Conservation (phyloP, 306 rosid species). For the Datisca glomerata region DNA sequence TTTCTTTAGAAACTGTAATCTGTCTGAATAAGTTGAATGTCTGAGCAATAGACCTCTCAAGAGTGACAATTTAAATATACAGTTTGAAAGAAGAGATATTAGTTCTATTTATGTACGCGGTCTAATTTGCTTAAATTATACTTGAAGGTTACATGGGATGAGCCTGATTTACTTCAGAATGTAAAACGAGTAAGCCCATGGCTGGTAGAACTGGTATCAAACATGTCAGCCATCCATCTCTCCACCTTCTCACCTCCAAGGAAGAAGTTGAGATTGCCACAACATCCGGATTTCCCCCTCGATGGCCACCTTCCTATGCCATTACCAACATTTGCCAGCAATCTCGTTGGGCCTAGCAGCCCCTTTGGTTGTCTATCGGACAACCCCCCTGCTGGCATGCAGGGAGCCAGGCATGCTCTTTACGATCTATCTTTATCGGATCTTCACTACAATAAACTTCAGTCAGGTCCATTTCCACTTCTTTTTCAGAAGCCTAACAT, state of each 20-base stretch:
- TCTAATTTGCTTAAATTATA: background rate
- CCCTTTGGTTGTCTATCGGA: constrained; percentile 59
- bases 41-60: too few species aligned
- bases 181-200: constrained; percentile 90
- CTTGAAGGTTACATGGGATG: constrained; percentile 88
- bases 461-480: constrained; percentile 45
- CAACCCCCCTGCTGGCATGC: constrained; percentile 99
- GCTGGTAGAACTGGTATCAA: constrained; percentile 78
- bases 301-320: constrained; percentile 50
- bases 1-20: too few species aligned
- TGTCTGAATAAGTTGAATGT: too few species aligned
- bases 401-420: constrained; percentile 99
- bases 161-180: constrained; percentile 81
- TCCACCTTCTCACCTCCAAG: constrained; percentile 72
- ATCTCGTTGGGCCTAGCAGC: constrained; percentile 44
- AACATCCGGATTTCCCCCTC: constrained; percentile 48
- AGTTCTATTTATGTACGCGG: too few species aligned
- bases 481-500: constrained; percentile 44
- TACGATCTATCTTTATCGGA: constrained; percentile 59
- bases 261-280: constrained; percentile 68
- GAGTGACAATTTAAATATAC: too few species aligned
- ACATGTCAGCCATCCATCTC: constrained; percentile 58
- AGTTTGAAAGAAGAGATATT: too few species aligned
- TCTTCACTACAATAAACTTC: constrained; percentile 58
- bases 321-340: constrained; percentile 31